Conservation (phyloP, 2,329 filamentous ascomycete species). For the Aspergillus udagawae region DNA sequence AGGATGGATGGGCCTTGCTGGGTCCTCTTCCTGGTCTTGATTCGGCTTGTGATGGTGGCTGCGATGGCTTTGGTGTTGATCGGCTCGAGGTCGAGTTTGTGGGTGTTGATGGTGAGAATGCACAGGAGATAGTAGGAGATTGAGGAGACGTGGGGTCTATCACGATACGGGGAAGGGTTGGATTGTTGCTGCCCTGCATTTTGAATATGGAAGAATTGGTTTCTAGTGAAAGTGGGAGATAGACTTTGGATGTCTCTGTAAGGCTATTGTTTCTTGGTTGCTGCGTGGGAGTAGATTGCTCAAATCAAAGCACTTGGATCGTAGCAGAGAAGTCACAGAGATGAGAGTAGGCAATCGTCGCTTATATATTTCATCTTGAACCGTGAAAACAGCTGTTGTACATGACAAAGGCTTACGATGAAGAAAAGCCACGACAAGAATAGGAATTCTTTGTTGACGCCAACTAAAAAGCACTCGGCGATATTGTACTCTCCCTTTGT, state of each 20-base stretch:
- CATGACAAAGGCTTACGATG: neutral
- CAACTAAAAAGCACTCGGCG: neutral
- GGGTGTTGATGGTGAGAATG: neutral
- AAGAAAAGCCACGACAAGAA: neutral
- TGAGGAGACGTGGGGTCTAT: constrained; percentile 3
- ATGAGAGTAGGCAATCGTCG: neutral
- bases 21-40: neutral
- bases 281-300: neutral
- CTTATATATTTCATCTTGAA: neutral
- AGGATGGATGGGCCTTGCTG: constrained; percentile 6
- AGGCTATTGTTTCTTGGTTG: neutral
- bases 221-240: neutral
- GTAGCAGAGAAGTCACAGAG: neutral
- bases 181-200: neutral
- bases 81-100: neutral
- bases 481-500: neutral
- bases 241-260: too few species aligned
- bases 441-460: constrained; percentile 1
- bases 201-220: neutral
- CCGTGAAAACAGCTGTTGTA: neutral
- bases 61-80: neutral
- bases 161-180: neutral
- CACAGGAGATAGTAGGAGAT: neutral
- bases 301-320: neutral
- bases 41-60: neutral